Evolutionary conservation across 305 asterid species (phyloP).

Genomic region (Rubia balearica): DNA sequence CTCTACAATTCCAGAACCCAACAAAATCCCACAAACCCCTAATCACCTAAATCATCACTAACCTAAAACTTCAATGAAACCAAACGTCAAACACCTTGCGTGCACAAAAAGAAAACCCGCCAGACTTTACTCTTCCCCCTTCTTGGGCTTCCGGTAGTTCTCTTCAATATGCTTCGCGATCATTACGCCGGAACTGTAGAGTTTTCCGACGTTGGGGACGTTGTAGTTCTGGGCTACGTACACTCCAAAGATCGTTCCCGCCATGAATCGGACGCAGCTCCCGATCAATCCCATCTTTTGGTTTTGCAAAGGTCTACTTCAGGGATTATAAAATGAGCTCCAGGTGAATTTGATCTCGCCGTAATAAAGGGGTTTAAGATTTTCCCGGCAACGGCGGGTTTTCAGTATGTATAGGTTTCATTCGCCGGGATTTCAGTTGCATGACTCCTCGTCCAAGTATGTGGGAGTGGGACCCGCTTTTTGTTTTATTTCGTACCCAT

Average conservation of each 20-base stretch:
- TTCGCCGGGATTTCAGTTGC: not conserved
- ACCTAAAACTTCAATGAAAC: conserved; percentile 7
- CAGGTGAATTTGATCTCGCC: not conserved
- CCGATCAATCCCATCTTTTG: conserved; percentile 40
- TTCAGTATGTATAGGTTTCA: conserved; percentile 9
- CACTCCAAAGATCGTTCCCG: conserved; percentile 56
- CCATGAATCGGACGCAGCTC: conserved; percentile 46
- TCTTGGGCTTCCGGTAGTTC: conserved; percentile 76
- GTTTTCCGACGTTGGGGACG: conserved; percentile 63
- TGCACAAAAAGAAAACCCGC: not conserved
- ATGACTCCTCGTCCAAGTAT: conserved; percentile 28
- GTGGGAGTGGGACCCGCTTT: conserved; percentile 19
- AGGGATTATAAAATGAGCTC: not conserved
- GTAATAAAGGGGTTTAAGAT: not conserved
- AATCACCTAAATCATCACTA: not conserved
- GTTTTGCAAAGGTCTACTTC: not conserved
- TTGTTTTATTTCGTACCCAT: not conserved
- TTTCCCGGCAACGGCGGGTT: not conserved
- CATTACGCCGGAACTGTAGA: conserved; percentile 40
- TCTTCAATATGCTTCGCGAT: conserved; percentile 66
- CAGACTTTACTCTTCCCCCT: conserved; percentile 30
- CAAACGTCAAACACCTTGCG: conserved; percentile 20
- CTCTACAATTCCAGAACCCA: not conserved
- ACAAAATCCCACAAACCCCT: not conserved
- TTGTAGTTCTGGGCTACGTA: conserved; percentile 78